phyloP scores from a whole-genome alignment of 257 asterid species.

The Galeopsis tetrahit region DNA sequence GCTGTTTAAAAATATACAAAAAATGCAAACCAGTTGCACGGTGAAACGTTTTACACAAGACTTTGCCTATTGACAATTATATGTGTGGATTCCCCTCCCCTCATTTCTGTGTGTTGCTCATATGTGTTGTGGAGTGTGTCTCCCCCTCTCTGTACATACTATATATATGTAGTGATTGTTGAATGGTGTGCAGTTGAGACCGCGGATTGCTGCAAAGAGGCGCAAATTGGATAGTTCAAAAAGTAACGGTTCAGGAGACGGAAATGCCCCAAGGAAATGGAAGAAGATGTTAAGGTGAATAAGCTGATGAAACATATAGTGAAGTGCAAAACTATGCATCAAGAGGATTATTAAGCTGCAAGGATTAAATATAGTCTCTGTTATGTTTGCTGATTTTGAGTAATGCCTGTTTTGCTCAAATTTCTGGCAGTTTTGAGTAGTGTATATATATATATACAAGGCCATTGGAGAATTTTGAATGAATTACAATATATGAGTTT shows the following conservation, averaged over 20 bases:
- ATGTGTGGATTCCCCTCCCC: no score
- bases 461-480: no score
- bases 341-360: background rate
- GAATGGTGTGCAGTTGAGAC: conserved; percentile 65
- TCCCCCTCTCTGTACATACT: background rate
- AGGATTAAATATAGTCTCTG: background rate
- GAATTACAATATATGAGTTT: background rate
- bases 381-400: background rate
- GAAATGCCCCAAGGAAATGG: conserved; percentile 3
- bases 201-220: conserved; percentile 62
- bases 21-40: no score
- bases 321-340: background rate
- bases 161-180: background rate
- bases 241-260: conserved; percentile 37
- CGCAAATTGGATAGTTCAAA: conserved; percentile 51
- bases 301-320: background rate
- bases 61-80: no score
- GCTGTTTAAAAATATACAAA: no score
- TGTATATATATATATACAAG: no score
- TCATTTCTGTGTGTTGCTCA: no score
- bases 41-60: no score
- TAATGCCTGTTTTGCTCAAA: background rate
- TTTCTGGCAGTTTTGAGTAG: background rate
- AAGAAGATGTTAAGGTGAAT: background rate
- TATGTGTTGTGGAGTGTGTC: no score